phyloP scores from a whole-genome alignment of 495 filamentous ascomycete genomes.

The Penicillium pancosmium region DNA sequence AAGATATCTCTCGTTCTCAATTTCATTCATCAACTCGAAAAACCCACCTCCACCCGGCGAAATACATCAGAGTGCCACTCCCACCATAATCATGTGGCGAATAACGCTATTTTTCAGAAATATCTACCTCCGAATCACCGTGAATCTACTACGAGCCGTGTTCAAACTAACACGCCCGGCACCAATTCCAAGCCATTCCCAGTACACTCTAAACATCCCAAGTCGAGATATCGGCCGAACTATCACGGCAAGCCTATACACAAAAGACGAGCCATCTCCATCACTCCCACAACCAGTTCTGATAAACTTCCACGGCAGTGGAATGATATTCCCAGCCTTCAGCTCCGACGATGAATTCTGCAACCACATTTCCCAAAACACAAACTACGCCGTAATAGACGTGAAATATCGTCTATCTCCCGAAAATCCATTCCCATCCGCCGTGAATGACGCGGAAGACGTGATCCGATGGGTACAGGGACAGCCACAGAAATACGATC shows the following conservation, averaged over 20 bases:
- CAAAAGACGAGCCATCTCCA: background rate
- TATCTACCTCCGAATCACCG: slow-evolving; percentile 1
- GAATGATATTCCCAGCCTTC: background rate
- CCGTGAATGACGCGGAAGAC: slow-evolving; percentile 4
- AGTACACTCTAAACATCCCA: background rate
- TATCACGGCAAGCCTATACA: background rate
- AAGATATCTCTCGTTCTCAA: background rate
- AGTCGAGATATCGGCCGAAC: background rate
- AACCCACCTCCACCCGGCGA: too few relatives aligned
- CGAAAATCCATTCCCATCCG: slow-evolving; percentile 3
- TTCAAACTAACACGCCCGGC: background rate
- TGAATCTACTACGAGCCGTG: background rate
- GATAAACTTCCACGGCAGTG: slow-evolving; percentile 9
- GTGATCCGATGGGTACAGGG: background rate
- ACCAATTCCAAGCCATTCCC: background rate
- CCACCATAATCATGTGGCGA: background rate
- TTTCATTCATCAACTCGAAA: too few relatives aligned
- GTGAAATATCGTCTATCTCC: background rate
- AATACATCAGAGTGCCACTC: too few relatives aligned
- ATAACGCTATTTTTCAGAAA: background rate
- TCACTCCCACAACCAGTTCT: background rate
- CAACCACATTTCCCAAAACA: background rate
- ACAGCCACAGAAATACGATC: slow-evolving; percentile 3
- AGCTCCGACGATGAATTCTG: slow-evolving; percentile 3
- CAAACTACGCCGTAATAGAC: background rate